Evolutionary conservation across 2,329 filamentous ascomycete species (phyloP), one percentile per base, ranked within the genome.

Genomic region (Chaetomiaceae sp.): DNA sequence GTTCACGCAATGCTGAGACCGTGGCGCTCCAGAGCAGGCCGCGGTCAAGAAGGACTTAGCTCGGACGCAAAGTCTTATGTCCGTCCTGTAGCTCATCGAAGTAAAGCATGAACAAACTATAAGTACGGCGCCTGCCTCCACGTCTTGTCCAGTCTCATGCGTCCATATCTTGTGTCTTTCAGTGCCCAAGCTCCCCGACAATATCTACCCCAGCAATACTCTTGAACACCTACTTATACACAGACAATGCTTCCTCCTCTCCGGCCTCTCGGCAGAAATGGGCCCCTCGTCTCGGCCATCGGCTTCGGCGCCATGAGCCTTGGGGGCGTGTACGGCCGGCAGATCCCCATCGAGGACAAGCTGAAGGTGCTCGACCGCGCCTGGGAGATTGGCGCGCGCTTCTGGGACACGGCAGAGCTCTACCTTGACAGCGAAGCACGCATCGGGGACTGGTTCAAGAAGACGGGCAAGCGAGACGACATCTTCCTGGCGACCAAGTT

Each of bases 401-500:
- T 49, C 44, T 54, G 48, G 49, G 46, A 54, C 41, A 46, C 48
- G 26, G 38, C 51, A 2, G 48, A 51, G 38, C 19, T 51, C 24
- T 55, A 55, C 35, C 34, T n/a, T 11, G 51, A 53, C 42, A 67
- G 58, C 45, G 72, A 75, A 52, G 64, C 68, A 9, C 47, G 71
- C 0, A 41, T 75, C 6, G 69, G 68, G 2, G 63, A 65, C 51
- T 74, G 71, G 68, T 68, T 74, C 55, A 58, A 61, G 34, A 58
- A 63, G 15, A 66, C 66, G 2, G 63, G 63, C 4, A 66, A 68
- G 30, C 62, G 69, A 1, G 45, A 68, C n/a, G 56, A 73, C 27
- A 69, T 76, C 47, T 73, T 76, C 54, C 60, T 76, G 1, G 70
- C 69, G 4, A 71, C 61, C 33, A 66, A 65, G 52, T 65, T 62